Percentiles rank a stretch among this genome's conserved stretches.
These are phyloP conservation scores for Amanita rimosa DNA, from an alignment of 768 basidiomycete species.

Conservation along the genomic window DNA sequence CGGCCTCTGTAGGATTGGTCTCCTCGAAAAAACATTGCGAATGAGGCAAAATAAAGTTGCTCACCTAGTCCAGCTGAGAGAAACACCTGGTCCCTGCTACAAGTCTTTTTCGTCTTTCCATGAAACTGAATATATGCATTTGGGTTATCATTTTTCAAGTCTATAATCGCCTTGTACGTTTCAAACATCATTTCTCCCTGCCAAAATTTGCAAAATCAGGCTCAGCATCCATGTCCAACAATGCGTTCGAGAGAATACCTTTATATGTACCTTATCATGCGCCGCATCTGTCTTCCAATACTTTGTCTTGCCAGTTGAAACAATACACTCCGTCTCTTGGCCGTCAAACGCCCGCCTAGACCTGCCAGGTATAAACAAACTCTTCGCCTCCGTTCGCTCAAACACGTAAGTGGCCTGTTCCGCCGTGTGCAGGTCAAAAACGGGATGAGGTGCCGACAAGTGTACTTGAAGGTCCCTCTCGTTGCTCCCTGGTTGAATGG, in stretches of 20 bases:
- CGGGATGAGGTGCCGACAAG: slow-evolving; percentile 35
- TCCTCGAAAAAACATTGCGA: too few species aligned
- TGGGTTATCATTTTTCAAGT: slow-evolving; percentile 25
- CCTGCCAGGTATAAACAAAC: slow-evolving; percentile 31
- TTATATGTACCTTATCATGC: slow-evolving; percentile 28
- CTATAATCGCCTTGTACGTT: slow-evolving; percentile 23
- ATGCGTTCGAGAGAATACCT: too few species aligned
- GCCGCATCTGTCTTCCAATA: slow-evolving; percentile 37
- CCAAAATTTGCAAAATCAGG: too few species aligned
- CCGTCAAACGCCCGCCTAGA: slow-evolving; percentile 23
- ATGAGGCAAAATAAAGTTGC: too few species aligned
- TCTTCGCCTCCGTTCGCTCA: slow-evolving; percentile 24
- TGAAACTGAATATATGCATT: slow-evolving; percentile 31
- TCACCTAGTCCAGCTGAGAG: slow-evolving; percentile 34
- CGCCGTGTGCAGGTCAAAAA: slow-evolving; percentile 24
- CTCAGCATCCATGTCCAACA: too few species aligned
- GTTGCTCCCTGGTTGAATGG: not conserved
- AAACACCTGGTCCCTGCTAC: slow-evolving; percentile 28
- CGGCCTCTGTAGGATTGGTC: slow-evolving; percentile 7
- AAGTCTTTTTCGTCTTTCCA: slow-evolving; percentile 29
- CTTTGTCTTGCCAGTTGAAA: slow-evolving; percentile 10
- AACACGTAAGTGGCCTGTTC: slow-evolving; percentile 31
- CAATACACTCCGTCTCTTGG: slow-evolving; percentile 21
- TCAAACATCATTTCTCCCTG: slow-evolving; percentile 35
- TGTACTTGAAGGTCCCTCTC: slow-evolving; percentile 13